These are phyloP conservation scores for Salix caprea DNA, from an alignment of 345 rosid species.

Conservation along the genomic window DNA sequence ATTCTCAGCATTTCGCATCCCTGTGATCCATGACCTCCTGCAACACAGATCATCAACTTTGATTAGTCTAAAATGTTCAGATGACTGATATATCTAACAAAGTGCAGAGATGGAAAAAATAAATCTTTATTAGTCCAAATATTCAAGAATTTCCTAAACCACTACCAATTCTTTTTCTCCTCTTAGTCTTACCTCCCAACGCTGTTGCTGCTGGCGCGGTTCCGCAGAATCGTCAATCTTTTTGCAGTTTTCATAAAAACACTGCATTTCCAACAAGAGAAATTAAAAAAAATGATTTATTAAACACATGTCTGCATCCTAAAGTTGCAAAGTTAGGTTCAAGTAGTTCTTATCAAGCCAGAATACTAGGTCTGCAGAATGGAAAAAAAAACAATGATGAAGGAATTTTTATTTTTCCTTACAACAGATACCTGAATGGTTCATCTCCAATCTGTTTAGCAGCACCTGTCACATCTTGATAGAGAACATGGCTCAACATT, in stretches of 20 bases:
- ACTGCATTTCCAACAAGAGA: constrained; percentile 34
- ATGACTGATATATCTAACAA: not conserved
- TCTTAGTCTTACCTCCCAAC: constrained; percentile 51
- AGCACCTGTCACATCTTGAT: constrained; percentile 59
- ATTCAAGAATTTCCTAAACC: not conserved
- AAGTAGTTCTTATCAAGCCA: not conserved
- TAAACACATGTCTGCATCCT: not conserved
- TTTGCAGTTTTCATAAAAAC: constrained; percentile 61
- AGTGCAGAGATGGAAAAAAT: not conserved
- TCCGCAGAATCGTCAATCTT: constrained; percentile 67
- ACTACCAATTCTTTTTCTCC: not conserved
- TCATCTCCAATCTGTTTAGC: constrained; percentile 63
- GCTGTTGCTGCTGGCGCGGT: constrained; percentile 34
- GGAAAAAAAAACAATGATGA: not conserved
- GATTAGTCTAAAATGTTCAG: not conserved
- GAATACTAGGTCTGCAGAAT: not conserved
- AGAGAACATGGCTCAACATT: constrained; percentile 53
- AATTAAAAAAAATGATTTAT: not conserved
- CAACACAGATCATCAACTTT: constrained; percentile 10
- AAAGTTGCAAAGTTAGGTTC: not conserved
- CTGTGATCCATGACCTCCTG: constrained; percentile 81
- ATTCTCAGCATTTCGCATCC: constrained; percentile 49
- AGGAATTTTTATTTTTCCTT: not conserved
- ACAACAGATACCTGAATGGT: constrained; percentile 68
- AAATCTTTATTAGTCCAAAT: not conserved